Conservation (phyloP, 1,284 basidiomycete genomes). For the Boletus subluridellus region DNA sequence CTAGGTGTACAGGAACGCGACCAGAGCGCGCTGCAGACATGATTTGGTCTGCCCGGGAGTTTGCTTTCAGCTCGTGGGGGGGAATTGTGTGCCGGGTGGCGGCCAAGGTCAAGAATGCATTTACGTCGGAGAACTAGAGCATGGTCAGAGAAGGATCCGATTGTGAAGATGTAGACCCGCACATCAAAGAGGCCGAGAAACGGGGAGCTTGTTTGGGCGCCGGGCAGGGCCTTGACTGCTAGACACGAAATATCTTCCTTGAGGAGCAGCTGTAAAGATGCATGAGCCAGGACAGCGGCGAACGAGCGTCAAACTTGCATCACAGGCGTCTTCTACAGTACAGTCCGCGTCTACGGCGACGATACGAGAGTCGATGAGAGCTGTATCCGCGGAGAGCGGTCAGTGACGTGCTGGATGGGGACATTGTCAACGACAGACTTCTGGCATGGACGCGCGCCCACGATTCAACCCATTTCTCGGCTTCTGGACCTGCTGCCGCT, state of each 20-base stretch:
- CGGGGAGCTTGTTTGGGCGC: conserved; percentile 30
- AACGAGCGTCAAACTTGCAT: conserved; percentile 43
- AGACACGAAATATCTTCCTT: conserved; percentile 61
- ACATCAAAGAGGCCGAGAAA: conserved; percentile 74
- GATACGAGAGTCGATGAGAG: conserved; percentile 63
- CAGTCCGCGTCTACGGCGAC: conserved; percentile 61
- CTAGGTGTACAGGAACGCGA: conserved; percentile 64
- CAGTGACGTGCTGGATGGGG: background rate
- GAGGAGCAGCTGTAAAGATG: conserved; percentile 50
- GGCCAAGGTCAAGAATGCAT: conserved; percentile 74
- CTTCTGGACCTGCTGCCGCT: conserved; percentile 36
- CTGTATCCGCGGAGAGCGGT: conserved; percentile 33
- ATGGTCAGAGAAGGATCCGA: conserved; percentile 11
- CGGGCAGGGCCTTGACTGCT: conserved; percentile 48
- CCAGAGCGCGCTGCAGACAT: conserved; percentile 69
- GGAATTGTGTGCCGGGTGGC: conserved; percentile 67
- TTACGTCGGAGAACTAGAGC: conserved; percentile 71
- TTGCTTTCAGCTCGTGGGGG: conserved; percentile 55
- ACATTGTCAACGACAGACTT: conserved; percentile 38
- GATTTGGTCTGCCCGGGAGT: conserved; percentile 61
- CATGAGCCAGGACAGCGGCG: conserved; percentile 9
- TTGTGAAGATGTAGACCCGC: conserved; percentile 25
- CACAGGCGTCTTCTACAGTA: conserved; percentile 76
- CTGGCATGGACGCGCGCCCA: conserved; percentile 56
- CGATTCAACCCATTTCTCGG: conserved; percentile 53